Base-by-base conservation (phyloP, 352 stramenopile genomes). In the Phytophthora sojae region DNA sequence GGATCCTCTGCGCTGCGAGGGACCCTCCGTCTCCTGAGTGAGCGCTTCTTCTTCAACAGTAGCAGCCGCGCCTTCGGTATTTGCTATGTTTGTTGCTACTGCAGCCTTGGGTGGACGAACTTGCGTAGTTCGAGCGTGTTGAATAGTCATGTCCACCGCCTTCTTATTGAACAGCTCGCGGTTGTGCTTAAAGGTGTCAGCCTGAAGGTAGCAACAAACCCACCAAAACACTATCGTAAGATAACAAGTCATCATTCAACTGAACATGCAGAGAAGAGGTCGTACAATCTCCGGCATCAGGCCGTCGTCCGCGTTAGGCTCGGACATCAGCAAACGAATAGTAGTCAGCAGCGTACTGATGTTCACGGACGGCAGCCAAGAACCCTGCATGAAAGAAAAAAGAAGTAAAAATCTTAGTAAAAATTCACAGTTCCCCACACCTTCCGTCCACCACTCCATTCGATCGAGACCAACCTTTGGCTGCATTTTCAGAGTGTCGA, bases 401-500 rank as follows among this genome's bases (percentile, higher is more conserved):
- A 3, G 2, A 49, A 9, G 11, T 1, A 17, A 44, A 61, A 25
- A 76, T n/a, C n/a, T 32, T n/a, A 32, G 3, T 29, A 44, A 25
- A 30, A 56, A 7, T 49, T 23, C 17, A 25, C 19, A 4, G 6
- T n/a, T 26, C 15, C 8, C 45, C 8, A 14, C 45, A 49, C 45
- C 2, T 21, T 14, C n/a, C n/a, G n/a, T n/a, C n/a, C n/a, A n/a
- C n/a, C n/a, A n/a, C n/a, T n/a, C n/a, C 7, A 29, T 14, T 19
- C 45, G 45, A 15, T 8, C 9, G n/a, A 19, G 15, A 90, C 29
- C 29, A 32, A 32, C 87, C 80, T 95, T 94, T 17, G 92, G 92
- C 61, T 94, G 89, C 90, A 95, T 96, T 77, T 98, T 98, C 57
- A 97, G 86, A 12, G 90, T 96, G 69, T 98, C 91, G 5, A 98